Conservation (phyloP, 495 filamentous ascomycete species). For the Trypethelium eluteriae region DNA sequence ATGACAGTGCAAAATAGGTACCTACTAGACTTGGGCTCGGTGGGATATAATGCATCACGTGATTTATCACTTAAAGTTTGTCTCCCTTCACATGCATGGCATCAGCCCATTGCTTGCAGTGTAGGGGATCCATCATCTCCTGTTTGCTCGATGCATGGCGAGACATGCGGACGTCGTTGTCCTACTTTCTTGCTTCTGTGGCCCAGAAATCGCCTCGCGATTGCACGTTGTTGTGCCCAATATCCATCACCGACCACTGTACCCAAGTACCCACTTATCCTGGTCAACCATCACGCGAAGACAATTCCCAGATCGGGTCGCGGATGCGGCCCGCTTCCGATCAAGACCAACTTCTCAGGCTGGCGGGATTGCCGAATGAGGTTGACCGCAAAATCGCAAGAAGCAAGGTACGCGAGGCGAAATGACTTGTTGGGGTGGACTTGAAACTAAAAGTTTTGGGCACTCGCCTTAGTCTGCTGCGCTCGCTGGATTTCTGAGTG, state of each 20-base stretch:
- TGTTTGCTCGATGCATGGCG: neutral
- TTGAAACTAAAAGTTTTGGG: neutral
- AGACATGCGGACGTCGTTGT: neutral
- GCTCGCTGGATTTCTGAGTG: neutral
- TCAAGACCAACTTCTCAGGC: neutral
- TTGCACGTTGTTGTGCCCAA: slow-evolving; percentile 3
- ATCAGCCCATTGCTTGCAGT: no score
- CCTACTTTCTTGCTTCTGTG: neutral
- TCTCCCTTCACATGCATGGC: no score
- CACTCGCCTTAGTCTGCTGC: neutral
- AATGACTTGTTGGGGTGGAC: neutral
- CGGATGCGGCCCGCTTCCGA: neutral
- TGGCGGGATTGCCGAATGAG: neutral
- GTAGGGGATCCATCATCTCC: no score
- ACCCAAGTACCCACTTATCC: neutral
- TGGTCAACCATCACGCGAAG: neutral
- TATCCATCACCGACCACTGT: neutral
- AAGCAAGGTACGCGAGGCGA: neutral
- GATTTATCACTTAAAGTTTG: no score
- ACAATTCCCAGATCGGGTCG: neutral
- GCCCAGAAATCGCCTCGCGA: neutral
- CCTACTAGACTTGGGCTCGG: no score
- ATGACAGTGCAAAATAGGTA: no score
- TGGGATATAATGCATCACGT: no score
- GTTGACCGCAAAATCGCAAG: neutral